Evolutionary conservation across 176 grass and related monocot species (phyloP).

Genomic region (Musa beccarii): DNA sequence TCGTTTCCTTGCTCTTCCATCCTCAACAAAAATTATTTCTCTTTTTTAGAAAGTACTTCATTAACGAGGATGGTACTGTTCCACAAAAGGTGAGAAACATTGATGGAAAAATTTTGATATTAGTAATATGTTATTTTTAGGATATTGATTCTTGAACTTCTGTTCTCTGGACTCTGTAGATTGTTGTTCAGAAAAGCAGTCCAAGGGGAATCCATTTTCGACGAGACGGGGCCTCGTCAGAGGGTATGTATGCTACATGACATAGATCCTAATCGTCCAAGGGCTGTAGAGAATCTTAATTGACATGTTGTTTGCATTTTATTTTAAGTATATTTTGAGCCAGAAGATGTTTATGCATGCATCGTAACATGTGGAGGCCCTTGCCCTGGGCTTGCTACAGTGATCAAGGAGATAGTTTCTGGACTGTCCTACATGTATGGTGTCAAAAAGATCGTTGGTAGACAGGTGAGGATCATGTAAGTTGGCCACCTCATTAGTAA

Average conservation of each 20-base stretch:
- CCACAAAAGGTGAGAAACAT: constrained; percentile 2
- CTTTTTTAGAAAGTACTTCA: background rate
- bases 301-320: background rate
- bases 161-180: background rate
- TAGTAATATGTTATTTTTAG: background rate
- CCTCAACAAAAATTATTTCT: background rate
- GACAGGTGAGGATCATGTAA: background rate
- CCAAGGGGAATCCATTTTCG: constrained; percentile 15
- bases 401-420: constrained; percentile 13
- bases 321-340: constrained; percentile 4
- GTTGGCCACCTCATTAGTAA: no score
- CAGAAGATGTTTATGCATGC: constrained; percentile 15
- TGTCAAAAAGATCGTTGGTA: constrained; percentile 5
- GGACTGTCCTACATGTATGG: constrained; percentile 14
- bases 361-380: constrained; percentile 18
- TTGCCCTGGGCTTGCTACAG: constrained; percentile 9
- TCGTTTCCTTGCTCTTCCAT: no score
- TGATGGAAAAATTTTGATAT: background rate
- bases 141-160: background rate
- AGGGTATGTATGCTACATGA: background rate
- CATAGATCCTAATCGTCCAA: background rate
- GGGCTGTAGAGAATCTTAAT: background rate
- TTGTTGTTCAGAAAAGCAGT: constrained; percentile 7
- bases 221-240: constrained; percentile 7
- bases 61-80: constrained; percentile 10